Evolutionary conservation across 2,329 filamentous ascomycete species (phyloP), one percentile per base, ranked within the genome.

Genomic region (Sarocladium oryzae): DNA sequence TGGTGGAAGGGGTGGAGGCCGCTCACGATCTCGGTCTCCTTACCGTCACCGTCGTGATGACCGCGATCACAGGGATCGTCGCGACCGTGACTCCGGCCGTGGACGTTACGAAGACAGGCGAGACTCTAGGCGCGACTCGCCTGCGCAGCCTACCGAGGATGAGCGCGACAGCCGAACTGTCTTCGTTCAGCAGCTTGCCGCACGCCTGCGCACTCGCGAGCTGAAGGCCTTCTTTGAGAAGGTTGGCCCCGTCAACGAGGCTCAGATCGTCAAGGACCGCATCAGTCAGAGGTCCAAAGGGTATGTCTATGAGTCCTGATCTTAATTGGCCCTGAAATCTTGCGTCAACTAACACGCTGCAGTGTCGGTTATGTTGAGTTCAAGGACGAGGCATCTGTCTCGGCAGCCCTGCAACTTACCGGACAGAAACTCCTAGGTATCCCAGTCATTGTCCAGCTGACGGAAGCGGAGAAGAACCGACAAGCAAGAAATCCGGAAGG

Each of bases 311-410:
- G 28, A 4, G 6, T n/a, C 8, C 26, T 18, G 16, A 51, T 33
- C n/a, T 33, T 18, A 2, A 38, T 15, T 43, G 15, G 52, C 30
- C 36, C n/a, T 16, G 23, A 6, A 2, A 16, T 33, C 20, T 18
- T 58, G n/a, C n/a, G n/a, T n/a, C n/a, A n/a, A 60, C 75, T 78
- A 67, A 78, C 60, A 40, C 38, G 30, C 45, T 45, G 8, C 61
- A 97, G 93, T 71, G 93, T 99, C 69, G 93, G 95, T 68, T 99
- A 99, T 66, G 95, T 99, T 76, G 93, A 99, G 77, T 99, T 99
- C 73, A 95, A 91, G 68, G 84, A 88, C 65, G 92, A 97, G 80
- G 89, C 95, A 62, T 95, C 91, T 60, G 92, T 99, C 61, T 79
- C 85, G 64, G 85, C 88, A 74, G 93, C 95, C 65, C 88, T 99